A percentile compares a stretch with the other conserved stretches of the same genome.
These are phyloP conservation scores for Cytospora piceae DNA, from an alignment of 2,329 filamentous ascomycete genomes.

Conservation along the genomic window DNA sequence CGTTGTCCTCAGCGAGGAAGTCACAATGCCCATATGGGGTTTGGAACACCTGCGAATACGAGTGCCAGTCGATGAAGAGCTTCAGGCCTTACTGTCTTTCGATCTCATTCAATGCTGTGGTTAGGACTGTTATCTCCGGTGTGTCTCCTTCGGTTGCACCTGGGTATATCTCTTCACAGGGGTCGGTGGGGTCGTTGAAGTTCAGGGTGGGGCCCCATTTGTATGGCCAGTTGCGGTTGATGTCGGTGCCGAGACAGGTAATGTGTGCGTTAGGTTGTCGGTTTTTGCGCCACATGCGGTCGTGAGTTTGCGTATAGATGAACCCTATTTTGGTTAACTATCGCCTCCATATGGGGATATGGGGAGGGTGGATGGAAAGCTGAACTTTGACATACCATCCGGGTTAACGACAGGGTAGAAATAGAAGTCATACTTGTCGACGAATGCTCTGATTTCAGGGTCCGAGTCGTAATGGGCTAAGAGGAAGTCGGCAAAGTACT, in stretches of 20 bases:
- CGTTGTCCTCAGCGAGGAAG: constrained; percentile 49
- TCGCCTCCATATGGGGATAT: not conserved
- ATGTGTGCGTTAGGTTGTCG: constrained; percentile 46
- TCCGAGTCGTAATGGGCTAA: constrained; percentile 49
- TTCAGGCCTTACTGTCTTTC: constrained; percentile 38
- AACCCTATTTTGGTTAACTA: constrained; percentile 48
- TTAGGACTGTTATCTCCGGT: constrained; percentile 51
- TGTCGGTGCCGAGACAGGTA: constrained; percentile 53
- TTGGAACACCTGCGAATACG: constrained; percentile 53
- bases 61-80: constrained; percentile 50
- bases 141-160: constrained; percentile 49
- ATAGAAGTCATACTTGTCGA: constrained; percentile 69
- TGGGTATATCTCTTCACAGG: constrained; percentile 55
- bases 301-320: constrained; percentile 56
- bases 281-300: constrained; percentile 67
- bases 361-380: not conserved
- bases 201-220: constrained; percentile 52
- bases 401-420: constrained; percentile 67
- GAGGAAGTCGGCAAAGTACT: constrained; percentile 57
- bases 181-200: constrained; percentile 52
- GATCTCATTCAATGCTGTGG: constrained; percentile 43
- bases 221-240: constrained; percentile 62
- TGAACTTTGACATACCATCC: constrained; percentile 48
- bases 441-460: constrained; percentile 37
- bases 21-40: constrained; percentile 63